Percentiles rank a stretch among this genome's conserved stretches.
phyloP scores from a whole-genome alignment of 768 basidiomycete species.

The Tulasnella sp. region DNA sequence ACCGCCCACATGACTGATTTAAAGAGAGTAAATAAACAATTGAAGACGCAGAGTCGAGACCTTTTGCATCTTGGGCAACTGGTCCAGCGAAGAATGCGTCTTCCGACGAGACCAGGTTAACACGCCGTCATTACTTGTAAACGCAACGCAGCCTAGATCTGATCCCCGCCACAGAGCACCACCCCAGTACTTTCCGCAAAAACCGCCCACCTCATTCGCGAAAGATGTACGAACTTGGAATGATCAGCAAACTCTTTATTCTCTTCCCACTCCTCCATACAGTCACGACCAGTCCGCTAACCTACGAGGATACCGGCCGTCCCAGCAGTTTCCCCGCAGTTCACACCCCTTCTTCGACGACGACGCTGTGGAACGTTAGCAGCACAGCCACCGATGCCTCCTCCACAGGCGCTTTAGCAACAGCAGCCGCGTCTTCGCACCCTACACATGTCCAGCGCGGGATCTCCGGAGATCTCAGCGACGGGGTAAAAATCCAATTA shows the following conservation, averaged over 20 bases:
- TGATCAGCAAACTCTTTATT: neutral
- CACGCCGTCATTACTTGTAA: neutral
- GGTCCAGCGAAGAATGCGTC: neutral
- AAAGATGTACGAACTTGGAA: neutral
- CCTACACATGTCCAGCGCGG: conserved; percentile 1
- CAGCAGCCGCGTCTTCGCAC: neutral
- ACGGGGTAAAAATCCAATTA: neutral
- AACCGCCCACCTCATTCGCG: neutral
- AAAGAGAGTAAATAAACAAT: too few species aligned
- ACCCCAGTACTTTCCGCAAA: neutral
- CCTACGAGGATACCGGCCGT: neutral
- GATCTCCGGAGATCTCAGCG: neutral
- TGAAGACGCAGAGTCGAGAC: too few species aligned
- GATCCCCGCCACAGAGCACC: neutral
- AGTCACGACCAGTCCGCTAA: neutral
- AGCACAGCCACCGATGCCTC: neutral
- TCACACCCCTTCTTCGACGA: neutral
- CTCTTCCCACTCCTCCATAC: neutral
- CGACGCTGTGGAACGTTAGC: neutral
- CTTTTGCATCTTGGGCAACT: neutral
- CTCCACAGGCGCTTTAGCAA: neutral
- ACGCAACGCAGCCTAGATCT: neutral
- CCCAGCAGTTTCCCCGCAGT: neutral
- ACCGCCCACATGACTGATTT: too few species aligned
- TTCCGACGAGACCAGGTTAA: neutral